These are phyloP conservation scores for Eucalyptus pauciflora DNA, from an alignment of 345 rosid species.

Conservation along the genomic window DNA sequence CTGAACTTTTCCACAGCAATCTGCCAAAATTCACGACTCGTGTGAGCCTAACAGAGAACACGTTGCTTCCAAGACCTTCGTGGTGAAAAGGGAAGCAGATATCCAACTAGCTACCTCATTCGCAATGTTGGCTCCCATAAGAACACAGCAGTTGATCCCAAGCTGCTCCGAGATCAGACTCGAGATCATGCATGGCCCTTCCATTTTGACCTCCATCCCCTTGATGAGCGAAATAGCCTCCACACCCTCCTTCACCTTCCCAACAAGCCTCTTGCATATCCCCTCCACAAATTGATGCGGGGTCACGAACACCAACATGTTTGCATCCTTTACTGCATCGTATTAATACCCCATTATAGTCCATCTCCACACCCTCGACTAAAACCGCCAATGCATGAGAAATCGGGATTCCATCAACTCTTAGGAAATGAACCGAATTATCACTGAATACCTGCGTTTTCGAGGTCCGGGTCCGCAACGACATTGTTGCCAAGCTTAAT, in stretches of 20 bases:
- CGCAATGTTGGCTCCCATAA: slow-evolving; percentile 97
- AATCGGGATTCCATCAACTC: neutral
- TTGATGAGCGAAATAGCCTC: slow-evolving; percentile 89
- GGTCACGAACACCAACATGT: slow-evolving; percentile 88
- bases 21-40: slow-evolving; percentile 11
- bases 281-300: slow-evolving; percentile 94
- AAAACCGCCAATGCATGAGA: neutral
- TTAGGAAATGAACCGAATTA: neutral
- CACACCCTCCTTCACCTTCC: slow-evolving; percentile 46
- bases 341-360: neutral
- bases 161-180: slow-evolving; percentile 63
- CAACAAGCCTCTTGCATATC: slow-evolving; percentile 68
- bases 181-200: slow-evolving; percentile 96
- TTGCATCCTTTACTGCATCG: slow-evolving; percentile 65
- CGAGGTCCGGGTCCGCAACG: slow-evolving; percentile 83
- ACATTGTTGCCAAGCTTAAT: slow-evolving; percentile 83
- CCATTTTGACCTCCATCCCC: slow-evolving; percentile 94
- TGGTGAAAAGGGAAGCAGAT: neutral
- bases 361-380: neutral
- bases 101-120: slow-evolving; percentile 45
- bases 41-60: neutral
- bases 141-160: slow-evolving; percentile 69
- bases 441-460: slow-evolving; percentile 56
- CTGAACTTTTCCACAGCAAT: slow-evolving; percentile 90
- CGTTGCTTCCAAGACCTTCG: neutral